Base-by-base conservation (phyloP, 768 basidiomycete genomes). In the Pleurotus giganteus region DNA sequence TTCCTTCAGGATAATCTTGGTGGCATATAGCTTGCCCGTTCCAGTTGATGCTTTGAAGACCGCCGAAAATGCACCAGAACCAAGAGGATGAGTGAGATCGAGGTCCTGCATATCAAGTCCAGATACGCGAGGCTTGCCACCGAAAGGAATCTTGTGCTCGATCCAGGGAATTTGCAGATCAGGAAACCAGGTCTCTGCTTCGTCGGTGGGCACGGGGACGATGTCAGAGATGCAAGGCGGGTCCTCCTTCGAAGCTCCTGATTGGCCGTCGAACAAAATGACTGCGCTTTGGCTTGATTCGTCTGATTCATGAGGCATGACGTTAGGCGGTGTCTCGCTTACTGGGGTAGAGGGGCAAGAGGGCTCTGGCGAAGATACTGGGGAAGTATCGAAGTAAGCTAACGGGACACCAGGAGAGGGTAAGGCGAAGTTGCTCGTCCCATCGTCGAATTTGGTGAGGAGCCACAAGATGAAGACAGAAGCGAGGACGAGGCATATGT, bases 71-170 rank as follows among this genome's bases (percentile, higher is more conserved):
- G 23, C 27, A 17, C 44, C 44, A 4, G 44, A 24, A 4, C 44
- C 44, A 2, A 45, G 44, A 26, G 44, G 21, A 24, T 7, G 19
- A 12, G 27, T 17, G 23, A 45, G 44, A 5, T 45, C 44, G 27
- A 45, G 27, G 27, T 45, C 27, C 19, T 8, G 19, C 44, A 45
- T 45, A 8, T 8, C 12, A 4, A 45, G 21, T 27, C 44, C 44
- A 5, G 44, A 45, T 23, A 19, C 44, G 24, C 9, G 21, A 7
- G 44, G 9, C 19, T 45, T 45, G 26, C 27, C 27, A 4, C 44
- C 44, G 44, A 26, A 11, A 45, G 44, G 44, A 19, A 45, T 45
- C 5, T 45, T 45, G 44, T 45, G 44, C 17, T 45, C 44, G 23
- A 45, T 28, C 44, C 44, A 45, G 17, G 44, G 44, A 19, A 45